Conservation (phyloP, 805 yeast species). For the Starmerella kuoi region DNA sequence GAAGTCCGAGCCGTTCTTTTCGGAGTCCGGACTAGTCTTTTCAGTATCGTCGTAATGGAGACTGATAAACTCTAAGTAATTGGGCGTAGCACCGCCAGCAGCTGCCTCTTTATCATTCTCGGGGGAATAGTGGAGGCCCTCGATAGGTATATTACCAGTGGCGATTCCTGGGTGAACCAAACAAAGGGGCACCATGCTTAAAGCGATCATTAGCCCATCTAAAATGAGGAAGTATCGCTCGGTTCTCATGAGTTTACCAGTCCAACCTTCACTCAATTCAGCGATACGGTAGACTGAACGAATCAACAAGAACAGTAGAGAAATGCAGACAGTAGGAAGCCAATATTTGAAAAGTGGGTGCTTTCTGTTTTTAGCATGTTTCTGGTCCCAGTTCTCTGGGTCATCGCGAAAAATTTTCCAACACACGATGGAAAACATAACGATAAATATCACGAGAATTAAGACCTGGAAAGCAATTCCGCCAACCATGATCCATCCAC, state of each 20-base stretch:
- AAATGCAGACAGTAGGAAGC: slow-evolving; percentile 24
- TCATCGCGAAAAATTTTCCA: slow-evolving; percentile 7
- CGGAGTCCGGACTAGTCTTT: too few relatives aligned
- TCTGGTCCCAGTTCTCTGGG: slow-evolving; percentile 17
- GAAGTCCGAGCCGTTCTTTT: too few relatives aligned
- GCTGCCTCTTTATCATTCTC: too few relatives aligned
- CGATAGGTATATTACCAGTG: slow-evolving; percentile 31
- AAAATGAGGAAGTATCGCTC: slow-evolving; percentile 48
- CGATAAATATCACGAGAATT: slow-evolving; percentile 50
- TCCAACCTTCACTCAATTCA: slow-evolving; percentile 65
- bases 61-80: too few relatives aligned
- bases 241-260: slow-evolving; percentile 48
- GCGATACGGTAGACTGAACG: slow-evolving; percentile 64
- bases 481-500: slow-evolving; percentile 61
- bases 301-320: slow-evolving; percentile 44
- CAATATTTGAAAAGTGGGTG: slow-evolving; percentile 20
- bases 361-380: slow-evolving; percentile 14
- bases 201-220: slow-evolving; percentile 50
- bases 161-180: slow-evolving; percentile 54
- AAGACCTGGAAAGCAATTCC: slow-evolving; percentile 70
- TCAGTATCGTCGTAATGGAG: too few relatives aligned
- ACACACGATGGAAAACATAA: slow-evolving; percentile 37
- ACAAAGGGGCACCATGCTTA: slow-evolving; percentile 38
- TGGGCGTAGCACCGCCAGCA: too few relatives aligned
- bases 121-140: slow-evolving; percentile 22